phyloP scores from a whole-genome alignment of 208 protist species.

The Naegleria fowleri region DNA sequence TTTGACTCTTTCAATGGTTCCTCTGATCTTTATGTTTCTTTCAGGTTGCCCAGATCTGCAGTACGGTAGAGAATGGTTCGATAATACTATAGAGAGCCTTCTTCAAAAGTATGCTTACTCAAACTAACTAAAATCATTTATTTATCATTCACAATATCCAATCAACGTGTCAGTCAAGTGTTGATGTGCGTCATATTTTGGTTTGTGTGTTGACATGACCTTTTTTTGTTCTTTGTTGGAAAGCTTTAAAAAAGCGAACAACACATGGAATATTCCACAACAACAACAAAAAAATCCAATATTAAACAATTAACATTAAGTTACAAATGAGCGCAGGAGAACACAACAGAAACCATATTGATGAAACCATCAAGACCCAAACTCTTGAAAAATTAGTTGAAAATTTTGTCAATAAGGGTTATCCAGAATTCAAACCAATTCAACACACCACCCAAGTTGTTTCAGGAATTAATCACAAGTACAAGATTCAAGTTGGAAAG shows the following conservation, averaged over 20 bases:
- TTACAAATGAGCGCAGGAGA: background rate
- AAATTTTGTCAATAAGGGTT: background rate
- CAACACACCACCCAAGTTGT: background rate
- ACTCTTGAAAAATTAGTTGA: background rate
- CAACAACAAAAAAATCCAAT: background rate
- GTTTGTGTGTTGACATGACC: background rate
- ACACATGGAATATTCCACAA: background rate
- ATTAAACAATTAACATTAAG: too few species aligned
- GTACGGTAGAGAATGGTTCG: background rate
- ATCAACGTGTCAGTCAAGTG: background rate
- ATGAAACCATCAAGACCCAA: background rate
- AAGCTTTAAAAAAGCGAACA: background rate
- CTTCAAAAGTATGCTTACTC: background rate
- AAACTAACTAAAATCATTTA: background rate
- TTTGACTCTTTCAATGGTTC: background rate
- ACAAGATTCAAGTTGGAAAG: background rate
- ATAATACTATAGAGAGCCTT: background rate
- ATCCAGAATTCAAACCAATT: background rate
- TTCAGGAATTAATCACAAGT: background rate
- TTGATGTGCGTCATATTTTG: background rate
- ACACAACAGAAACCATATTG: background rate
- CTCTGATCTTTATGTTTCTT: slow-evolving; percentile 7
- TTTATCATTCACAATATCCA: background rate
- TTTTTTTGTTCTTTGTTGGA: background rate
- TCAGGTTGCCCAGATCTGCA: background rate